These are phyloP conservation scores for Penicillium sp. DNA, from an alignment of 2,329 filamentous ascomycete genomes.

Conservation along the genomic window DNA sequence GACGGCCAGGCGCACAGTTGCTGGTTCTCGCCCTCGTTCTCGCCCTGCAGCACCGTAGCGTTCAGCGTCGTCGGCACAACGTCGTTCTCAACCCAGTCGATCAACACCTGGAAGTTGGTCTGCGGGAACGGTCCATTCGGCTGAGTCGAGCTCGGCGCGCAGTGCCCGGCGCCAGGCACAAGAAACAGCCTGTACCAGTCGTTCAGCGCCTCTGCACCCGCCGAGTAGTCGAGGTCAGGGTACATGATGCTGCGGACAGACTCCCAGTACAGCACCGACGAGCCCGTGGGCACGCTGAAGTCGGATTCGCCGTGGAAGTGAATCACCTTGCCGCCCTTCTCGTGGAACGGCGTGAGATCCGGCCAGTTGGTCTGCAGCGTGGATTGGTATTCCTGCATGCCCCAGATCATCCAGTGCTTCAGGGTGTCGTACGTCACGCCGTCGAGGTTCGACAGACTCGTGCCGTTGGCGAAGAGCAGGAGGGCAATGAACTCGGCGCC, in stretches of 20 bases:
- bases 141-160: slow-evolving; percentile 44
- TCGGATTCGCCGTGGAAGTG: slow-evolving; percentile 59
- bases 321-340: slow-evolving; percentile 52
- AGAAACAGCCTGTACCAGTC: slow-evolving; percentile 56
- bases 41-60: slow-evolving; percentile 17
- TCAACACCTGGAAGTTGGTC: slow-evolving; percentile 45
- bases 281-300: slow-evolving; percentile 49
- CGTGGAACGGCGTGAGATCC: slow-evolving; percentile 50
- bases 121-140: slow-evolving; percentile 43
- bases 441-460: slow-evolving; percentile 40
- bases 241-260: slow-evolving; percentile 52
- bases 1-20: slow-evolving; percentile 34
- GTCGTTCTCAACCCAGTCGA: slow-evolving; percentile 53
- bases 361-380: slow-evolving; percentile 53
- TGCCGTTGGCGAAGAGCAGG: slow-evolving; percentile 33
- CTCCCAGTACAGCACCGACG: slow-evolving; percentile 54
- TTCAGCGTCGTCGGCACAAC: slow-evolving; percentile 40
- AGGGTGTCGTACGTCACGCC: slow-evolving; percentile 55
- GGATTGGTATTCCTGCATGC: slow-evolving; percentile 48
- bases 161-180: slow-evolving; percentile 53
- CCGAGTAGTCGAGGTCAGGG: slow-evolving; percentile 34
- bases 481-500: slow-evolving; percentile 31
- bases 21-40: slow-evolving; percentile 37
- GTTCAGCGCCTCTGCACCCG: slow-evolving; percentile 39
- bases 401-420: slow-evolving; percentile 51